A percentile compares a stretch with the other conserved stretches of the same genome.
Evolutionary conservation across 371 early-diverging fungal genomes (phyloP).

Genomic region (Syncephalastrum sp.): DNA sequence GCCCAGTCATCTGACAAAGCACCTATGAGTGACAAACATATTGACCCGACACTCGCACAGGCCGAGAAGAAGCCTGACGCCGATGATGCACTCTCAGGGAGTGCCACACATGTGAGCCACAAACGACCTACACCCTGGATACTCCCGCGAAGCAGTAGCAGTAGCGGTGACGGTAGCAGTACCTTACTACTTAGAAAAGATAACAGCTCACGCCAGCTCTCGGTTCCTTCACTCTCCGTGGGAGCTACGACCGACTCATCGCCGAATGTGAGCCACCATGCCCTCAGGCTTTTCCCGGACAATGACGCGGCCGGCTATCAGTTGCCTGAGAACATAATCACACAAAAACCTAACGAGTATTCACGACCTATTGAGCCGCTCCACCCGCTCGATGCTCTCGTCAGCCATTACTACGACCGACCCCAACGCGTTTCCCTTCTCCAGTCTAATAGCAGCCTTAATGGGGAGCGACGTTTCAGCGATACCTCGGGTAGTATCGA

Average conservation of each 20-base stretch:
- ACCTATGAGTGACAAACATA: no score
- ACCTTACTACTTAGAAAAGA: background rate
- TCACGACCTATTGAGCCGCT: constrained; percentile 5
- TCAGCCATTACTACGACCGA: no score
- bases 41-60: no score
- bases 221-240: background rate
- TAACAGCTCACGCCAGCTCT: background rate
- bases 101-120: no score
- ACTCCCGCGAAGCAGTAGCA: background rate
- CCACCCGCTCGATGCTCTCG: background rate
- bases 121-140: no score
- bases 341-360: constrained; percentile 46
- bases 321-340: constrained; percentile 33
- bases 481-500: no score
- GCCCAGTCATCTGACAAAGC: background rate
- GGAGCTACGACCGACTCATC: background rate
- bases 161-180: background rate
- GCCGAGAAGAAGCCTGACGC: no score
- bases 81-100: no score
- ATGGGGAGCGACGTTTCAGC: no score
- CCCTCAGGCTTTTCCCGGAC: background rate
- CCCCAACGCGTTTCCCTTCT: no score
- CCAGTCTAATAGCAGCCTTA: no score
- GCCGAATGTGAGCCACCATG: no score
- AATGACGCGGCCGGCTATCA: constrained; percentile 20